Base-by-base conservation (phyloP, 495 filamentous ascomycete genomes). In the Podospora bellae-mahoneyi region DNA sequence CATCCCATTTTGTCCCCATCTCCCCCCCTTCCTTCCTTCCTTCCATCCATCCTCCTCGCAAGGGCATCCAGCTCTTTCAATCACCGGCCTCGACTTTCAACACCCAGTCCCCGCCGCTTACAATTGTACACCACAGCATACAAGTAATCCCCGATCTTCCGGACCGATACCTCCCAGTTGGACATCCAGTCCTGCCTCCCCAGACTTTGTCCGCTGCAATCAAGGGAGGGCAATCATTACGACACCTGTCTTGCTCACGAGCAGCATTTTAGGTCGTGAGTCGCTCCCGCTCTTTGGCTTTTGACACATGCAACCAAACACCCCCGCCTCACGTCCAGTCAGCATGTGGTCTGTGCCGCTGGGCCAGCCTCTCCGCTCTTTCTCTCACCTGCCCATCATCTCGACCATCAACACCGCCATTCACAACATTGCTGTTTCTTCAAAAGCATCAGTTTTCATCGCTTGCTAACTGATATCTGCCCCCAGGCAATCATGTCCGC, bases 61-160 rank as follows among this genome's bases (percentile, higher is more conserved):
- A 10, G 16, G 0, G 16, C 27, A 44, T 18, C 55, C 13, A 59
- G 18, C 27, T 26, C 27, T 27, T 62, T 58, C 64, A 62, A 28
- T 28, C 56, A 64, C 64, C 63, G 55, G 66, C 64, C 67, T 34
- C 64, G 34, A 53, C 54, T 30, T 55, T n/a, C 65, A 56, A 30
- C 60, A 4, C 34, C 44, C 20, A 61, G 2, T 28, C 59, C 59
- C 20, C 20, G 26, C 23, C 59, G 59, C 59, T 6, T 28, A 28
- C 59, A 16, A 27, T 32, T 26, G 6, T 18, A 58, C 56, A 20
- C 9, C 56, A 58, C n/a, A 20, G 5, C 56, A 58, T 27, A 20
- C 23, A 58, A 20, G 18, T n/a, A 18, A 48, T 48, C 39, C 39
- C 39, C 15, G 39, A 48, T 16, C 13, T 10, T 16, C 15, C 15